phyloP scores from a whole-genome alignment of 495 filamentous ascomycete species.

The Aspergillus cristatus region DNA sequence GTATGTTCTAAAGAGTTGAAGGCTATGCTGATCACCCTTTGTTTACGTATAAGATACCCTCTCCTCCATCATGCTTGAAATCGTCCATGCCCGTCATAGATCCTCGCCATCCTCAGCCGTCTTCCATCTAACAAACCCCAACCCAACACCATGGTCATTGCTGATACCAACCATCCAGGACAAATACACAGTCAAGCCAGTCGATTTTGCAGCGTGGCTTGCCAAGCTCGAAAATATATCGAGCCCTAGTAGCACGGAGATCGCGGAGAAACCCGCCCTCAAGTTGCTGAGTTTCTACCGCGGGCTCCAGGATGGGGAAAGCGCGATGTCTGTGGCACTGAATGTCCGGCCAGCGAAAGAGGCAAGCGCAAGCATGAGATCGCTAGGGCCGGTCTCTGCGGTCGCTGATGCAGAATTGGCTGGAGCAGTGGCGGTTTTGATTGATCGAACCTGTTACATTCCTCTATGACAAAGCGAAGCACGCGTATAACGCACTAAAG shows the following conservation, averaged over 20 bases:
- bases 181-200: neutral
- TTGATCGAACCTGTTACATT: too few species aligned
- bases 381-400: conserved; percentile 4
- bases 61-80: conserved; percentile 2
- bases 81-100: neutral
- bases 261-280: conserved; percentile 6
- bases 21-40: neutral
- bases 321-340: conserved; percentile 1
- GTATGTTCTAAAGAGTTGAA: too few species aligned
- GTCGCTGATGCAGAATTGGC: conserved; percentile 5
- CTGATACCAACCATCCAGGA: conserved; percentile 5
- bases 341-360: neutral
- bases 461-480: too few species aligned
- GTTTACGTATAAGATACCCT: conserved; percentile 7
- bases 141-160: conserved; percentile 6
- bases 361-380: conserved; percentile 8
- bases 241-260: conserved; percentile 4
- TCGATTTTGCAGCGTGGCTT: conserved; percentile 11
- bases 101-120: neutral
- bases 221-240: conserved; percentile 3
- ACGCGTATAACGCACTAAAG: too few species aligned
- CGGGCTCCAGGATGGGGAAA: neutral
- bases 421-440: conserved; percentile 9
- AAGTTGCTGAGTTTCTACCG: conserved; percentile 16
- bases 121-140: conserved; percentile 18